Evolutionary conservation across 768 basidiomycete genomes (phyloP), one percentile per base, ranked within the genome.

Genomic region (Hygrocybe punicea): DNA sequence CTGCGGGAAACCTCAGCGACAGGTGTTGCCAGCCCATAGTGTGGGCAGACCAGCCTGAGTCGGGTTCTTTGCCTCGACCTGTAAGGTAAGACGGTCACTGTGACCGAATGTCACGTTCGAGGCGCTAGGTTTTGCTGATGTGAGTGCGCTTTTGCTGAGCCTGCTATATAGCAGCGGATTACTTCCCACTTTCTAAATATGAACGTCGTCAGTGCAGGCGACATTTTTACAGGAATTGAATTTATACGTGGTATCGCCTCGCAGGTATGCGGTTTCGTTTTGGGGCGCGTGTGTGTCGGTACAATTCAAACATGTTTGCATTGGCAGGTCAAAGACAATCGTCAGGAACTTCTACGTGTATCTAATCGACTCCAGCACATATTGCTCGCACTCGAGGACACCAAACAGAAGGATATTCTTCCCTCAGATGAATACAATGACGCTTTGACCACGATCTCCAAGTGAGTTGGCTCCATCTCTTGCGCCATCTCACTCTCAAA

Each of bases 321-420:
- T 8, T 29, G 29, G 8, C 29, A 51, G 50, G 50, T 51, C 17
- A 51, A 51, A 37, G 50, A 51, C 33, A 51, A 51, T n/a, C 11
- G 29, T 6, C 8, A 33, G 16, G 50, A 51, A 36, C 50, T 51
- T 6, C 24, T 16, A 51, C 24, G 50, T 4, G 3, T 51, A 5
- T 33, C 50, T 19, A n/a, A 36, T 36, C 11, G 50, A 17, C 50
- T 51, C 24, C 25, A 51, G 14, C 50, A 51, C 33, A 24, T 51
- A 6, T 6, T 51, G 8, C 9, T 10, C 3, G 8, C 33, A 5
- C 34, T 51, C 4, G 29, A 51, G 16, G 50, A 51, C 6, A 35
- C 4, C 50, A 33, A 35, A 7, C 50, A 23, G 29, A 16, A 25
- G 16, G 33, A 51, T 24, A 4, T 35, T 51, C 24, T 51, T 35